Conservation (phyloP, 1,284 basidiomycete species). For the Trichosporon asahii region DNA sequence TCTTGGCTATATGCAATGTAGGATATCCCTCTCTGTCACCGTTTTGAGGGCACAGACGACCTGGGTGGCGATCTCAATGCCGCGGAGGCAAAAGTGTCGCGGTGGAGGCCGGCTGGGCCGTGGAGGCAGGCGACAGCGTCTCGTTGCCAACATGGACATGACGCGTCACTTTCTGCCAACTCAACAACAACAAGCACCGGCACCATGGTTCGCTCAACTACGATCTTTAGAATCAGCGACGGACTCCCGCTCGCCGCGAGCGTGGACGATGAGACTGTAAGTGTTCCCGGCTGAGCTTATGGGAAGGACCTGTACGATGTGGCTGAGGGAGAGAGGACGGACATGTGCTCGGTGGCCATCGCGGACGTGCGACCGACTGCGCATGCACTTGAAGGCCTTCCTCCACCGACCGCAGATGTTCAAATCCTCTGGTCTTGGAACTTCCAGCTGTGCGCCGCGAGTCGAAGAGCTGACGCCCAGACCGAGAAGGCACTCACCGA, state of each 20-base stretch:
- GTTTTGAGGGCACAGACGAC: background rate
- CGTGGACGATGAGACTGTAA: constrained; percentile 89
- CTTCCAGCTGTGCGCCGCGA: background rate
- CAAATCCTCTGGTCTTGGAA: too few species aligned
- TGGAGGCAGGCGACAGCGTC: background rate
- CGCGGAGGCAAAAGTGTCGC: constrained; percentile 3
- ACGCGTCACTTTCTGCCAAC: background rate
- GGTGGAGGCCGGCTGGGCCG: background rate
- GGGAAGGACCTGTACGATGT: too few species aligned
- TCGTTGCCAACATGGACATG: constrained; percentile 3
- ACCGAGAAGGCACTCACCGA: constrained; percentile 89
- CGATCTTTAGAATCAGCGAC: constrained; percentile 85
- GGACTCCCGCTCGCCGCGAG: constrained; percentile 88
- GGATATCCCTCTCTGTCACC: too few species aligned
- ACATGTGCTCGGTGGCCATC: background rate
- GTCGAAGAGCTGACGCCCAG: constrained; percentile 53
- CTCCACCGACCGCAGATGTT: too few species aligned
- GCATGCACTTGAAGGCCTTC: background rate
- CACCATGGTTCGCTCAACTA: constrained; percentile 82
- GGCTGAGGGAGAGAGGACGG: background rate
- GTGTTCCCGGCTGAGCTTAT: constrained; percentile 25
- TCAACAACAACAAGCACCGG: background rate
- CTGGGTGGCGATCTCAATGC: background rate
- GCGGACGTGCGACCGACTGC: too few species aligned
- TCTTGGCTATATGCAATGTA: too few species aligned